A percentile compares a stretch with the other conserved stretches of the same genome.
These are phyloP conservation scores for Suhomyces panamericanus DNA, from an alignment of 1,139 yeast genomes.

Conservation along the genomic window DNA sequence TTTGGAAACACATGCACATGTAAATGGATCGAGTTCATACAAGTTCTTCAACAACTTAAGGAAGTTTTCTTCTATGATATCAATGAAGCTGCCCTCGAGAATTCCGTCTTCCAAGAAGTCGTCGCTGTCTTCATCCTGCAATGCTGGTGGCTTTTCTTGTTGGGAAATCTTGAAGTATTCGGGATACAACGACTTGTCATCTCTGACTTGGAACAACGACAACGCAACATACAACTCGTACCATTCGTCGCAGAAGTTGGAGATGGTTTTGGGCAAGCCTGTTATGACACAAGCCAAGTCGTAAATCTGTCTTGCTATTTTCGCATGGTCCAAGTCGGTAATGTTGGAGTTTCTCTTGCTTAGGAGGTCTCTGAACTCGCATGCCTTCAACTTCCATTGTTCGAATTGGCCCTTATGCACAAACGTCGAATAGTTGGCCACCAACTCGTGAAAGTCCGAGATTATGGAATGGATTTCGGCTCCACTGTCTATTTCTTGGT, in stretches of 20 bases:
- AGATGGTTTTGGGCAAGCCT: slow-evolving; percentile 56
- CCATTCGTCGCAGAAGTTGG: slow-evolving; percentile 58
- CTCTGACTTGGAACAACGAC: slow-evolving; percentile 58
- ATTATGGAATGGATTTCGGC: slow-evolving; percentile 40
- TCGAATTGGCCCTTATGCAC: slow-evolving; percentile 45
- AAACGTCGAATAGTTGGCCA: slow-evolving; percentile 44
- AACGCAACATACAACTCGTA: slow-evolving; percentile 68
- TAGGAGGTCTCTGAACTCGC: slow-evolving; percentile 47
- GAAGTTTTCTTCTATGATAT: slow-evolving; percentile 58
- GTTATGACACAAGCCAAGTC: slow-evolving; percentile 48
- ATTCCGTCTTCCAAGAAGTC: slow-evolving; percentile 24
- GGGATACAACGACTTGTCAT: slow-evolving; percentile 33
- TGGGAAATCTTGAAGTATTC: slow-evolving; percentile 38
- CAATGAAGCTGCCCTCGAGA: slow-evolving; percentile 60
- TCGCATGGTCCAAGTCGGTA: slow-evolving; percentile 19
- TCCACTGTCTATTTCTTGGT: slow-evolving; percentile 24
- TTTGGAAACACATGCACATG: slow-evolving; percentile 66
- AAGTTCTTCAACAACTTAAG: slow-evolving; percentile 61
- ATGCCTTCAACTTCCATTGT: slow-evolving; percentile 52
- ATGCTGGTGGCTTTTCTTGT: slow-evolving; percentile 35
- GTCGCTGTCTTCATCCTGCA: slow-evolving; percentile 19
- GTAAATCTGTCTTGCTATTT: slow-evolving; percentile 41
- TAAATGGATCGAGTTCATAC: slow-evolving; percentile 62
- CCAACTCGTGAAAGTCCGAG: slow-evolving; percentile 44
- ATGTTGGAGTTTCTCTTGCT: slow-evolving; percentile 24